phyloP scores from a whole-genome alignment of 2,329 filamentous ascomycete genomes.

The Fusarium ambrosium region DNA sequence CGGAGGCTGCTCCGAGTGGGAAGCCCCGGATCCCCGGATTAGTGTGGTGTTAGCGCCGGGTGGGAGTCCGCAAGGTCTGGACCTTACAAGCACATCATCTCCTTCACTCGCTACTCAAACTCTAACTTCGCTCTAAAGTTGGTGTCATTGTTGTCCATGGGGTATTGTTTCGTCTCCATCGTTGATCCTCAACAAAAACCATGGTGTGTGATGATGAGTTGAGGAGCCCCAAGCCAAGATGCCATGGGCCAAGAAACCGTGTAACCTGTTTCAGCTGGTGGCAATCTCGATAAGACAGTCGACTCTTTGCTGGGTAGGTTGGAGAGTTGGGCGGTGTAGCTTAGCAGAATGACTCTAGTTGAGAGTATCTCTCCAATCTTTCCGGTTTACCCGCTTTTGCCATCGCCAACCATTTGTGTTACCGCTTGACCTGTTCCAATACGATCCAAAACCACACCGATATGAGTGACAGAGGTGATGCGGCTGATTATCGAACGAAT shows the following conservation, averaged over 20 bases:
- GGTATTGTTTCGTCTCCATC: too few species aligned
- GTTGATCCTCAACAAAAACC: too few species aligned
- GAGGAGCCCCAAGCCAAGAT: too few species aligned
- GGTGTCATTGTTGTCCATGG: too few species aligned
- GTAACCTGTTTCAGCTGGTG: too few species aligned
- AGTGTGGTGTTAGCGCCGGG: neutral
- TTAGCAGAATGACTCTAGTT: neutral
- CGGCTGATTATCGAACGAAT: neutral
- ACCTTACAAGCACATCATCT: neutral
- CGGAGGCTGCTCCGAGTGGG: neutral
- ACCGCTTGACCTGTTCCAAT: neutral
- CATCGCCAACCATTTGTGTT: neutral
- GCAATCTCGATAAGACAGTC: neutral
- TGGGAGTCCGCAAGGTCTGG: neutral
- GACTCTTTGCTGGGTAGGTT: neutral
- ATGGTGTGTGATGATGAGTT: too few species aligned
- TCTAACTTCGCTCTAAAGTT: too few species aligned
- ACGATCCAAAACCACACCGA: neutral
- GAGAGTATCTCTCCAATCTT: neutral
- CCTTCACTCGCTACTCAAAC: neutral
- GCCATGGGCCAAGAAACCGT: too few species aligned
- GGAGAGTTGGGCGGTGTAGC: neutral
- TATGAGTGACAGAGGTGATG: neutral
- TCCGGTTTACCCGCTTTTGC: neutral
- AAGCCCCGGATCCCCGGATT: neutral